A percentile compares a stretch with the other conserved stretches of the same genome.
phyloP scores from a whole-genome alignment of 2,329 filamentous ascomycete species.

The Aspergillus tamarii region DNA sequence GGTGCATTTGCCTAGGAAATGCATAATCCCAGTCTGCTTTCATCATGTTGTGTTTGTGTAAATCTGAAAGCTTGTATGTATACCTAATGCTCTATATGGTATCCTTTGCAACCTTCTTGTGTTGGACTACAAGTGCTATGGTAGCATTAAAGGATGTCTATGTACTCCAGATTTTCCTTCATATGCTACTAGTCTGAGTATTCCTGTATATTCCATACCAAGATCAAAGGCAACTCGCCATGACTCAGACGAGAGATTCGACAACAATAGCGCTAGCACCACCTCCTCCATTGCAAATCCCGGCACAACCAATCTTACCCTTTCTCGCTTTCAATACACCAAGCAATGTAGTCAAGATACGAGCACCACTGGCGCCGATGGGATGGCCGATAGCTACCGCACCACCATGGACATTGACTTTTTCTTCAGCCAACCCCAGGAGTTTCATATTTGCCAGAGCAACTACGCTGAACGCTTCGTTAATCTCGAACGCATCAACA shows the following conservation, averaged over 20 bases:
- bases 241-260: constrained; percentile 58
- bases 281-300: constrained; percentile 97
- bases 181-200: neutral
- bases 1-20: constrained; percentile 64
- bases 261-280: constrained; percentile 93
- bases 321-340: constrained; percentile 88
- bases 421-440: constrained; percentile 74
- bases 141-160: neutral
- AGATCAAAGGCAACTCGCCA: neutral
- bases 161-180: neutral
- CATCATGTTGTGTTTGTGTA: neutral
- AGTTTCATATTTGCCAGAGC: constrained; percentile 96
- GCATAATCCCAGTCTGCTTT: neutral
- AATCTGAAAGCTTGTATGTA: neutral
- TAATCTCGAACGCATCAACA: constrained; percentile 96
- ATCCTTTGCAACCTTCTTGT: neutral
- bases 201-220: neutral
- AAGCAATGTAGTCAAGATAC: constrained; percentile 87
- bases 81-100: neutral
- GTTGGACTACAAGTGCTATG: neutral
- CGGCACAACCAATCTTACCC: constrained; percentile 89
- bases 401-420: constrained; percentile 94
- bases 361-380: constrained; percentile 88
- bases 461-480: constrained; percentile 98
- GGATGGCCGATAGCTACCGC: constrained; percentile 96